Percentiles rank a stretch among this genome's conserved stretches.
phyloP scores from a whole-genome alignment of 208 protist species.

The Trypanosoma theileri region DNA sequence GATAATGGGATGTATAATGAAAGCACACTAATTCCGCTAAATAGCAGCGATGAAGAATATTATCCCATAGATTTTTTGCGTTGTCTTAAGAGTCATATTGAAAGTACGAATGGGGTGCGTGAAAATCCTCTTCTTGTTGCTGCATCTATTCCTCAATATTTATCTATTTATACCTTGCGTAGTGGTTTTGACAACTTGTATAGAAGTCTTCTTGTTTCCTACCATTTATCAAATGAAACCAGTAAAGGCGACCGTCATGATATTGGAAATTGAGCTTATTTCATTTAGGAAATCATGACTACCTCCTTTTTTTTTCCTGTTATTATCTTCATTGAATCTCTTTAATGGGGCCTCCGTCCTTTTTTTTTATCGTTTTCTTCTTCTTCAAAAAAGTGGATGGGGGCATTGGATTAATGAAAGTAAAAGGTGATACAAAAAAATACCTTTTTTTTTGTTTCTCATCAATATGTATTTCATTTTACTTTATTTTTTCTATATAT shows the following conservation, averaged over 20 bases:
- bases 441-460: neutral
- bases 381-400: neutral
- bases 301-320: neutral
- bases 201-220: slow-evolving; percentile 30
- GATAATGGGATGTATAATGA: neutral
- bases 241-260: neutral
- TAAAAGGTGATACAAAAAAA: neutral
- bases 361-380: neutral
- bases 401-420: too few species aligned
- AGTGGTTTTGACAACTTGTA: slow-evolving; percentile 22
- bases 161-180: slow-evolving; percentile 20
- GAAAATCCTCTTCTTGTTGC: slow-evolving; percentile 28
- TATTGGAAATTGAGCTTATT: neutral
- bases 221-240: slow-evolving; percentile 18
- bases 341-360: too few species aligned
- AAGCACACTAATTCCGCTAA: neutral
- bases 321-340: too few species aligned
- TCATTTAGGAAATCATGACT: neutral
- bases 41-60: slow-evolving; percentile 2
- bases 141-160: slow-evolving; percentile 23
- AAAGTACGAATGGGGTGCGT: slow-evolving; percentile 14
- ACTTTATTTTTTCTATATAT: slow-evolving; percentile 9
- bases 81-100: slow-evolving; percentile 18
- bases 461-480: neutral
- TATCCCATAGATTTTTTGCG: slow-evolving; percentile 25